Percentiles rank a stretch among this genome's conserved stretches.
These are phyloP conservation scores for Apiotrichum akiyoshidainum DNA, from an alignment of 1,284 basidiomycete species.

Conservation along the genomic window DNA sequence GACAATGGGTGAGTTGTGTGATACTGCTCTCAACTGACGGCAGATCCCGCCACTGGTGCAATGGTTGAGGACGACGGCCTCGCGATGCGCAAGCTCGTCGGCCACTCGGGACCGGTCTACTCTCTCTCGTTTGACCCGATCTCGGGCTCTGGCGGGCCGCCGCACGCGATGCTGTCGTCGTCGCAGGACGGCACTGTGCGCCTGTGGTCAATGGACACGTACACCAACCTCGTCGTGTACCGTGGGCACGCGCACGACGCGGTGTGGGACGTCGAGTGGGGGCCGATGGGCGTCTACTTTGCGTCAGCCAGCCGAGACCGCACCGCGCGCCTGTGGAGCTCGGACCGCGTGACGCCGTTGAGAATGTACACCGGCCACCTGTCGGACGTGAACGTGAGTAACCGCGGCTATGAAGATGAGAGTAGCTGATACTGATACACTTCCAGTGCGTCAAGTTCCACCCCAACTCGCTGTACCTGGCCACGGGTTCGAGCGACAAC, in stretches of 20 bases:
- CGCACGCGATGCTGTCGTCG: conserved; percentile 81
- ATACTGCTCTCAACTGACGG: not conserved
- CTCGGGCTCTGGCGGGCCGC: conserved; percentile 77
- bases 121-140: conserved; percentile 89
- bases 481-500: conserved; percentile 93
- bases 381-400: conserved; percentile 91
- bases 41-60: conserved; percentile 31
- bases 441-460: conserved; percentile 88
- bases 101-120: conserved; percentile 95
- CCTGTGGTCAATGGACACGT: conserved; percentile 94
- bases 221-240: conserved; percentile 89
- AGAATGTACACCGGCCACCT: conserved; percentile 94
- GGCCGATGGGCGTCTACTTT: conserved; percentile 96
- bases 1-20: conserved; percentile 67
- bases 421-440: not conserved
- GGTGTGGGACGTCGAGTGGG: conserved; percentile 99
- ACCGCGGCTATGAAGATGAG: no score
- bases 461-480: conserved; percentile 94
- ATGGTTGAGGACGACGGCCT: conserved; percentile 68
- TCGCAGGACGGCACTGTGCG: conserved; percentile 91
- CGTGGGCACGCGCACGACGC: conserved; percentile 89
- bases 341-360: conserved; percentile 81
- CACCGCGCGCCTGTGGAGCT: conserved; percentile 94
- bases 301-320: conserved; percentile 90
- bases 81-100: conserved; percentile 86